Conservation (phyloP, 371 early-diverging fungal genomes). For the Batrachochytrium dendrobatidis region DNA sequence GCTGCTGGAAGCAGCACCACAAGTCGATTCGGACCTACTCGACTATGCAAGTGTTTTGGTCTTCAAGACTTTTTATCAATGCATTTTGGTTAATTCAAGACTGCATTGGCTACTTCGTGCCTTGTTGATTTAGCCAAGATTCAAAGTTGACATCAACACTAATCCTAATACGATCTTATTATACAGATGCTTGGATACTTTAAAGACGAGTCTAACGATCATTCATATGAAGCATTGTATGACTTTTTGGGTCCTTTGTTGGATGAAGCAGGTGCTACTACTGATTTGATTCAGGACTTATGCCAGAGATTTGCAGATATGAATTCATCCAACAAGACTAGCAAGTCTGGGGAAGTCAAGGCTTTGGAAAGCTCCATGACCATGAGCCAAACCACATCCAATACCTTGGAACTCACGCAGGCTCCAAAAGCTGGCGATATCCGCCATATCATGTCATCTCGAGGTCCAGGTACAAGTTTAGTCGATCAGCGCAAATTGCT, state of each 20-base stretch:
- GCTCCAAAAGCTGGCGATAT: conserved; percentile 41
- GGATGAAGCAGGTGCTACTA: conserved; percentile 64
- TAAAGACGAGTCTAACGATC: conserved; percentile 63
- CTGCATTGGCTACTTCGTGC: neutral
- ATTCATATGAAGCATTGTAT: conserved; percentile 60
- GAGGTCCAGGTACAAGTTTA: conserved; percentile 54
- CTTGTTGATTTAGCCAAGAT: neutral
- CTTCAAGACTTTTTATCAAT: neutral
- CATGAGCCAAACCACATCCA: conserved; percentile 16
- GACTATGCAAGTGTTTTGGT: neutral
- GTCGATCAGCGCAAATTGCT: conserved; percentile 86
- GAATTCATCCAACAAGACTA: conserved; percentile 15
- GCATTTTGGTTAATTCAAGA: neutral
- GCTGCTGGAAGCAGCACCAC: no score
- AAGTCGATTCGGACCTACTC: no score
- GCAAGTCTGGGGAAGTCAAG: conserved; percentile 10
- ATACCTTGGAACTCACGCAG: conserved; percentile 10
- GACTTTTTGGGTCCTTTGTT: conserved; percentile 85
- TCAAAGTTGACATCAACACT: neutral
- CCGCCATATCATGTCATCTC: conserved; percentile 53
- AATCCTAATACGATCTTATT: neutral
- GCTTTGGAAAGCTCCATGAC: conserved; percentile 22
- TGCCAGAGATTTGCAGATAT: conserved; percentile 16
- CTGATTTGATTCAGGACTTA: conserved; percentile 45
- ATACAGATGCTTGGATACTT: conserved; percentile 57